phyloP scores from a whole-genome alignment of 2,329 filamentous ascomycete species.

The Cordyceps farinosa region DNA sequence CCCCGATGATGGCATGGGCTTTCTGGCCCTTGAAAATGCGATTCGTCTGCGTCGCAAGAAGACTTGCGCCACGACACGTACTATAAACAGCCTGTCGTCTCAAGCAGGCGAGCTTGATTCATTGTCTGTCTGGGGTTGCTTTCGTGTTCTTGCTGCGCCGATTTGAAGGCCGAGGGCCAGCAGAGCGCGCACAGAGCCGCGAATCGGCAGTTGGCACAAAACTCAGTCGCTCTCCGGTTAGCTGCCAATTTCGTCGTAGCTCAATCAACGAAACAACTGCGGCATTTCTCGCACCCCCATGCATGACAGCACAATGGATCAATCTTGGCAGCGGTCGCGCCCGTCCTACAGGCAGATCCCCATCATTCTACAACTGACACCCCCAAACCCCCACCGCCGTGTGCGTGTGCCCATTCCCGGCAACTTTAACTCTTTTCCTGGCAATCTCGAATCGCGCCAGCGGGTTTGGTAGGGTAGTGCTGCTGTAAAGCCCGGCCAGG shows the following conservation, averaged over 20 bases:
- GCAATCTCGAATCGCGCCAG: slow-evolving; percentile 7
- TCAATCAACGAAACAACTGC: background rate
- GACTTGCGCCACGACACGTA: background rate
- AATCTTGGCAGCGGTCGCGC: slow-evolving; percentile 9
- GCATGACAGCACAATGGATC: background rate
- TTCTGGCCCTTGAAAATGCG: background rate
- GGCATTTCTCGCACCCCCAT: slow-evolving; percentile 7
- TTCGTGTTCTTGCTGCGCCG: background rate
- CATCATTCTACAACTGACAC: background rate
- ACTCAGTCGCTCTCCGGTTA: background rate
- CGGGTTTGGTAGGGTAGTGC: background rate
- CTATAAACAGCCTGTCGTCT: background rate
- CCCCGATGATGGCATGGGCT: slow-evolving; percentile 11
- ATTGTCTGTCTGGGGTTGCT: background rate
- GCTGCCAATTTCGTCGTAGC: slow-evolving; percentile 11
- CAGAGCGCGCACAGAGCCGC: background rate
- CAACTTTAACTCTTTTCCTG: background rate
- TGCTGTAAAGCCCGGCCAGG: background rate
- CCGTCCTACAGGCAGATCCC: background rate
- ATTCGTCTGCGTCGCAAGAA: background rate
- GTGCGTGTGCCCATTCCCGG: background rate
- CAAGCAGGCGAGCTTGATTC: background rate
- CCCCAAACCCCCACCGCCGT: background rate
- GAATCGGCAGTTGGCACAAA: slow-evolving; percentile 11
- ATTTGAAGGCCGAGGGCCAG: background rate